Evolutionary conservation across 108 stramenopile genomes (phyloP), one percentile per base, ranked within the genome.

Genomic region (Stephanodiscus triporus): DNA sequence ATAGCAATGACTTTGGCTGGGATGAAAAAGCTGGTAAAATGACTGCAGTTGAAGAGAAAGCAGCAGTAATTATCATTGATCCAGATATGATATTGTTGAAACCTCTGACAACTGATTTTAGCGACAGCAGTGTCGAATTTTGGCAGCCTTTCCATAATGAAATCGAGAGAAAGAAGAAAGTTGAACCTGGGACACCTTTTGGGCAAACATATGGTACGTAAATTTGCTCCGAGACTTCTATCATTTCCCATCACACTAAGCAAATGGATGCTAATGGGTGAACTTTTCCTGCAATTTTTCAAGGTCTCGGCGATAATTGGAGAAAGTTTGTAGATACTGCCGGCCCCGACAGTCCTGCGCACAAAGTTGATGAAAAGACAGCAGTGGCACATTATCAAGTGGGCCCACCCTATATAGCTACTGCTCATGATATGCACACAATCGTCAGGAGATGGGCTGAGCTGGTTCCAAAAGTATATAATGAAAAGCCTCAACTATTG

Each of bases 391-490:
- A 82, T 22, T 97, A 91, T 79, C 76, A 91, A 37, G 95, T 91
- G 7, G 98, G 98, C 27, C 95, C 98, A 9, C 98, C 98, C 0
- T 99, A 99, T 59, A 77, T 97, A 27, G 92, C 88, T 51, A 90
- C 89, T 20, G 87, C 82, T 11, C 63, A 63, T 26, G 98, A 99
- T 68, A 84, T 96, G 81, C 86, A 84, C 51, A 81, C 67, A 22
- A 86, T 99, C 45, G 88, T 86, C 2, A 78, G 67, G 19, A 63
- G 86, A 24, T 99, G 98, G 98, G 57, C 74, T 17, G 84, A 89
- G 22, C 85, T 95, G 19, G 86, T 87, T 9, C 85, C 88, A 24
- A 62, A 56, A 42, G 89, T 92, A 9, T 78, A 91, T 74, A 75
- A 81, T 19, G 72, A 63, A 16, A 70, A 75, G 29, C 81, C 81